These are phyloP conservation scores for Phylloporus sp. DNA, from an alignment of 1,284 basidiomycete genomes.

Conservation along the genomic window DNA sequence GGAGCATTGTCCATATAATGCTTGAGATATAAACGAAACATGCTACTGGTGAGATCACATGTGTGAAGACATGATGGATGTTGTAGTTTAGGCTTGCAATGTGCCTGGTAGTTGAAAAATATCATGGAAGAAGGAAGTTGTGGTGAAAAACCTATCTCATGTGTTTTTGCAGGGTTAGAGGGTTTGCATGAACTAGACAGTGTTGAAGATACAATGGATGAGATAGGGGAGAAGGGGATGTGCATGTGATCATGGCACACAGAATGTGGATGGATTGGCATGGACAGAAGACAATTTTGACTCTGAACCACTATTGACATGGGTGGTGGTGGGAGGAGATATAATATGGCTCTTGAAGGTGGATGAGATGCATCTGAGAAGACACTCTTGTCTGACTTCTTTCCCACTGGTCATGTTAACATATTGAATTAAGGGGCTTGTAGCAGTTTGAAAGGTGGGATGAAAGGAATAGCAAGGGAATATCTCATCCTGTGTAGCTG, in stretches of 20 bases:
- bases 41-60: conserved; percentile 65
- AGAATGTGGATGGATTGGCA: neutral
- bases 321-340: conserved; percentile 22
- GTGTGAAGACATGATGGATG: conserved; percentile 70
- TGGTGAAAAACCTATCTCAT: neutral
- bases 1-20: conserved; percentile 69
- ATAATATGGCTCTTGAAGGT: neutral
- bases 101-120: conserved; percentile 1
- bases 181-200: conserved; percentile 35
- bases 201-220: conserved; percentile 32
- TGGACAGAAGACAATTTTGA: conserved; percentile 6
- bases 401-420: neutral
- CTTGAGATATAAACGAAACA: conserved; percentile 74
- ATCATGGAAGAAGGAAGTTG: neutral
- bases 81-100: conserved; percentile 49
- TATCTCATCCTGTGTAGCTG: conserved; percentile 59
- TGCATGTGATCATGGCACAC: conserved; percentile 1
- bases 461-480: conserved; percentile 48
- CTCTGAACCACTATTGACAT: conserved; percentile 10
- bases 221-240: conserved; percentile 24
- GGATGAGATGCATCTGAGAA: conserved; percentile 12
- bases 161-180: conserved; percentile 19
- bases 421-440: conserved; percentile 8
- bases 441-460: conserved; percentile 35
- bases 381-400: conserved; percentile 3